Evolutionary conservation across 73 alveolate genomes (phyloP), one percentile per base, ranked within the genome.

Genomic region (Blepharisma stoltei): DNA sequence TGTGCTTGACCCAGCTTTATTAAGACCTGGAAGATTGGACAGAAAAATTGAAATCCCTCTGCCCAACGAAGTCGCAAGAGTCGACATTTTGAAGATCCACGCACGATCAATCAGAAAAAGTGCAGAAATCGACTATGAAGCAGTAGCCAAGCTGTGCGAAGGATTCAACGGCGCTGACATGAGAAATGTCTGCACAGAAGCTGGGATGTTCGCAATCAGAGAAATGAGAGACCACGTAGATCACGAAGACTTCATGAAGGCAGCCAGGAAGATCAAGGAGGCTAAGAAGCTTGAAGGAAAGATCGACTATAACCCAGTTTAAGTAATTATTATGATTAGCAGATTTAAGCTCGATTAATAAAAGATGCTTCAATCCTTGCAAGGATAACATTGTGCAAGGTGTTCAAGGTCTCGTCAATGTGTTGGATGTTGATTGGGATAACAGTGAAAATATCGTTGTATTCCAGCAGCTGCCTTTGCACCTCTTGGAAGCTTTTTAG

Each of bases 11-110:
- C 99, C 99, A 6, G 99, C 99, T 4, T 89, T 97, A 65, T 55
- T 97, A 76, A 94, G 99, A 88, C 99, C 99, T 11, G 99, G 99
- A 67, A 89, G 99, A 79, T 85, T 97, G 44, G 99, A 95, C 82
- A 93, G 99, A 80, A 82, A 88, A 87, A 94, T 97, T 46, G 99
- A 97, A 88, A 97, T 97, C 76, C 99, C 99, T 14, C 84, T 97
- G 23, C 99, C 99, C 18, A 97, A 97, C 83, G 99, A 96, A 70
- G 78, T 90, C 54, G 95, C 97, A 6, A 81, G 98, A 81, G 88
- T 84, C 54, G 98, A 95, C 78, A 96, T 97, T 80, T 78, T 97
- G 48, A 93, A 94, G 83, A 97, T 97, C 55, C 99, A 97, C 76
- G 93, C 98, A 55, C 95, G 95, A 73, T 87, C 97, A 27, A 97